These are phyloP conservation scores for Globisporangium radiosum DNA, from an alignment of 352 stramenopile species.

Conservation along the genomic window DNA sequence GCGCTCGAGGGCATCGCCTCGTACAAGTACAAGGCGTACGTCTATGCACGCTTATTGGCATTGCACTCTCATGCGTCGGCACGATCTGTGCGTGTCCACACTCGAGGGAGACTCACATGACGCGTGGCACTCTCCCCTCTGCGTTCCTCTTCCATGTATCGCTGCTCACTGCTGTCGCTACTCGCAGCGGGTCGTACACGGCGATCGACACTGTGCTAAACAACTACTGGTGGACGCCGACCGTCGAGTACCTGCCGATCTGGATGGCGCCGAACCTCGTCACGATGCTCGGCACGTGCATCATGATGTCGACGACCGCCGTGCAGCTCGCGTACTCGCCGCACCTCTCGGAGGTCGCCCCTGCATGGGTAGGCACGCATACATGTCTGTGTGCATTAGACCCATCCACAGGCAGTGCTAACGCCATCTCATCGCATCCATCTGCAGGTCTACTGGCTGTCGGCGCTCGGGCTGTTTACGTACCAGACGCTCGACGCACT, in stretches of 20 bases:
- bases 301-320: constrained; percentile 72
- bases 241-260: constrained; percentile 70
- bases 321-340: constrained; percentile 75
- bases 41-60: constrained; percentile 6
- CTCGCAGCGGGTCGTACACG: constrained; percentile 74
- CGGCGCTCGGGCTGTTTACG: constrained; percentile 72
- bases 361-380: constrained; percentile 31
- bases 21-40: constrained; percentile 87
- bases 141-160: too few species aligned
- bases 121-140: too few species aligned
- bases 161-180: too few species aligned
- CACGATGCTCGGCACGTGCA: constrained; percentile 80
- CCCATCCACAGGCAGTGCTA: not conserved
- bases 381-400: not conserved
- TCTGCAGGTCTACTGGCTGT: constrained; percentile 53
- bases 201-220: constrained; percentile 86
- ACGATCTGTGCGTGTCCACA: not conserved
- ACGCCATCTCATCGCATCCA: not conserved
- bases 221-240: constrained; percentile 78
- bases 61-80: too few species aligned
- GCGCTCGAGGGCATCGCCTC: constrained; percentile 77
- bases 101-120: not conserved
- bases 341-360: constrained; percentile 55
- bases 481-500: constrained; percentile 99
- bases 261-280: constrained; percentile 91